A percentile compares a stretch with the other conserved stretches of the same genome.
Evolutionary conservation across 2,329 filamentous ascomycete species (phyloP).

Genomic region (Podosphaera fusca): DNA sequence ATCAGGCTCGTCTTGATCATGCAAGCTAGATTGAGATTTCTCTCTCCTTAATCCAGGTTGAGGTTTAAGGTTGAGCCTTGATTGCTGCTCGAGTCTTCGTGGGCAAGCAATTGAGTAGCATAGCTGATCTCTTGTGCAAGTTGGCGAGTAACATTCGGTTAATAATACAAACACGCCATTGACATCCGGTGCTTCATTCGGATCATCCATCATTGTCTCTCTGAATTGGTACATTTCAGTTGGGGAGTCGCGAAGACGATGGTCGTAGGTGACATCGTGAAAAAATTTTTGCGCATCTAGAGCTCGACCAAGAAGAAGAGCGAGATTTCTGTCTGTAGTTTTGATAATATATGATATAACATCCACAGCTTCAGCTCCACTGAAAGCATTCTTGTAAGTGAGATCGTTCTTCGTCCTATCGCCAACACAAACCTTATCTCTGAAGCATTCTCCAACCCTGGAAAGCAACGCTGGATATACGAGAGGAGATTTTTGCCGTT

Average conservation of each 20-base stretch:
- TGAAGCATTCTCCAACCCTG: constrained; percentile 79
- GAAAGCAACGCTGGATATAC: constrained; percentile 89
- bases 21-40: constrained; percentile 46
- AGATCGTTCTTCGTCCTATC: constrained; percentile 92
- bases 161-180: constrained; percentile 92
- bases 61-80: constrained; percentile 77
- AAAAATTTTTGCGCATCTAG: constrained; percentile 97
- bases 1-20: constrained; percentile 74
- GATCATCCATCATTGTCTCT: constrained; percentile 70
- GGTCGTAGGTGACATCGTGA: constrained; percentile 96
- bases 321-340: constrained; percentile 85
- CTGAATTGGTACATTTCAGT: constrained; percentile 93
- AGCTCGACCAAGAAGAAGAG: constrained; percentile 69
- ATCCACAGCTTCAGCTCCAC: constrained; percentile 85
- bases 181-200: constrained; percentile 47
- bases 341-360: constrained; percentile 91
- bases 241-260: constrained; percentile 78
- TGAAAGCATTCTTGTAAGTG: constrained; percentile 93
- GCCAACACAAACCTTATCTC: constrained; percentile 62
- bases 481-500: constrained; percentile 39
- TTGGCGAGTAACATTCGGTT: constrained; percentile 94
- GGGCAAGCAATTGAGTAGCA: constrained; percentile 98
- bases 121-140: constrained; percentile 80
- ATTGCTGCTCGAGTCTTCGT: constrained; percentile 79
- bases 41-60: constrained; percentile 54